Percentiles rank a stretch among this genome's conserved stretches.
These are phyloP conservation scores for Leucaena leucocephala DNA, from an alignment of 306 rosid genomes.

Conservation along the genomic window DNA sequence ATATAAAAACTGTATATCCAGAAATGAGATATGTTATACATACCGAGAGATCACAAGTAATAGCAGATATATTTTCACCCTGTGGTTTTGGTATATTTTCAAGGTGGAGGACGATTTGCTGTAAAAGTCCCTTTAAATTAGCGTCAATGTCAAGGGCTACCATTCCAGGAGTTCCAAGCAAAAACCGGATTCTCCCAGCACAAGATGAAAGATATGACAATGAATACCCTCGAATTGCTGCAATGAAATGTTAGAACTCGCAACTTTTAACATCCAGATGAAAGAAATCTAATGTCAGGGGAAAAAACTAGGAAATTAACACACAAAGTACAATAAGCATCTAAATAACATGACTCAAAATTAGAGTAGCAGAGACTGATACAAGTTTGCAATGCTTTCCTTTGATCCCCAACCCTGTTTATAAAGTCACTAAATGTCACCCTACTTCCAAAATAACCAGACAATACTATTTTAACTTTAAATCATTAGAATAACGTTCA, in stretches of 20 bases:
- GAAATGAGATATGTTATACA: slow-evolving; percentile 44
- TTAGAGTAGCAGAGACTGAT: neutral
- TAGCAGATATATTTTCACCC: slow-evolving; percentile 90
- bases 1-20: slow-evolving; percentile 4
- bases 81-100: slow-evolving; percentile 93
- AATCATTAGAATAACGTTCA: neutral
- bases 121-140: slow-evolving; percentile 74
- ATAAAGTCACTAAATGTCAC: neutral
- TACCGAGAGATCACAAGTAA: slow-evolving; percentile 87
- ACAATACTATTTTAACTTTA: slow-evolving; percentile 7
- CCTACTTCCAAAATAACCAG: neutral
- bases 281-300: slow-evolving; percentile 6
- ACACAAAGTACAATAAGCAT: slow-evolving; percentile 14
- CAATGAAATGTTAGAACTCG: slow-evolving; percentile 45
- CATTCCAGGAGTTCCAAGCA: slow-evolving; percentile 96
- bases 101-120: slow-evolving; percentile 82
- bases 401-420: neutral
- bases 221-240: slow-evolving; percentile 97
- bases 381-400: neutral
- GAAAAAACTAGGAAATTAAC: neutral
- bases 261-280: slow-evolving; percentile 5
- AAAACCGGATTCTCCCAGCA: slow-evolving; percentile 92
- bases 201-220: slow-evolving; percentile 92
- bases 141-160: slow-evolving; percentile 96
- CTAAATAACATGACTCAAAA: slow-evolving; percentile 9